Percentiles rank a stretch among this genome's conserved stretches.
These are phyloP conservation scores for Striga asiatica DNA, from an alignment of 257 asterid species.

Conservation along the genomic window DNA sequence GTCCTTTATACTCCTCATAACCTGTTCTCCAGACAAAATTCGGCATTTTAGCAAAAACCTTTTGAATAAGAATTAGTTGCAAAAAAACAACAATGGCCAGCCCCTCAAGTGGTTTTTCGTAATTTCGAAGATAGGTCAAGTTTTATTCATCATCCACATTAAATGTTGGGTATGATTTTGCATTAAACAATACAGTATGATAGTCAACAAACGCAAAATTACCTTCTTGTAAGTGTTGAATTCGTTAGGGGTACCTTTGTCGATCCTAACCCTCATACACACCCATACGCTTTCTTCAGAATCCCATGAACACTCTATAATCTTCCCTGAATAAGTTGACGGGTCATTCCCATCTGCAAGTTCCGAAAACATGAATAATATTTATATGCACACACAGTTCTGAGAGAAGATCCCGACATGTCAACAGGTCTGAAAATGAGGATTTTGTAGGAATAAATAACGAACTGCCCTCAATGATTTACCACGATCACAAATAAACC, in stretches of 20 bases:
- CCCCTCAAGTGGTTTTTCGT: too few relatives aligned
- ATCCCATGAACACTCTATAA: constrained; percentile 81
- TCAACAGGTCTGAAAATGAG: neutral
- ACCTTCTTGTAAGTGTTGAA: constrained; percentile 90
- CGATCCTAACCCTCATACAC: constrained; percentile 77
- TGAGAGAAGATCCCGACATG: neutral
- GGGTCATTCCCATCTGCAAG: constrained; percentile 54
- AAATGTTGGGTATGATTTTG: too few relatives aligned
- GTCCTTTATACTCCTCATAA: constrained; percentile 83
- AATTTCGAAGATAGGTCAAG: too few relatives aligned
- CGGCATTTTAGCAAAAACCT: neutral
- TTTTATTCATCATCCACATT: too few relatives aligned
- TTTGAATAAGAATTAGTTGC: neutral
- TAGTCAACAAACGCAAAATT: neutral
- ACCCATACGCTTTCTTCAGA: constrained; percentile 59
- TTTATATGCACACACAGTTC: neutral
- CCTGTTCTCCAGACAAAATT: constrained; percentile 31
- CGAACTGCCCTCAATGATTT: too few relatives aligned
- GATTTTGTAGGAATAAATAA: neutral
- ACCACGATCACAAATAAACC: neutral
- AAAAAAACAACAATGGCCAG: too few relatives aligned
- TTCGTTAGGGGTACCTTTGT: constrained; percentile 86
- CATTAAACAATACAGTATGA: neutral
- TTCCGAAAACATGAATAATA: neutral
- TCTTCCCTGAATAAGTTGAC: constrained; percentile 58